Evolutionary conservation across 1,139 yeast genomes (phyloP).

Genomic region (Yamadazyma oceani): DNA sequence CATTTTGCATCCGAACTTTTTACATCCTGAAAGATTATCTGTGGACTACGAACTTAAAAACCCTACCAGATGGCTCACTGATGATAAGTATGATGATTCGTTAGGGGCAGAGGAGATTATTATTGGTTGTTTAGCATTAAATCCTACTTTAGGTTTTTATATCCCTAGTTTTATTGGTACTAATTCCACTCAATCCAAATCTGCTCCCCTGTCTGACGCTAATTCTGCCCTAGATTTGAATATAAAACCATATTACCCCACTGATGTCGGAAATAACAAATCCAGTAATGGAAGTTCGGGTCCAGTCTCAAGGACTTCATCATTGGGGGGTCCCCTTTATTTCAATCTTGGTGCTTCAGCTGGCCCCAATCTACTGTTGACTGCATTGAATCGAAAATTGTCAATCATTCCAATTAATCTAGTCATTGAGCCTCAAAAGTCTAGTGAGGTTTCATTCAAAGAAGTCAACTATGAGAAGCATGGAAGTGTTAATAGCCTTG

Average conservation of each 20-base stretch:
- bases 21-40: slow-evolving; percentile 25
- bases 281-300: neutral
- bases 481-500: too few species aligned
- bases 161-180: slow-evolving; percentile 11
- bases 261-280: neutral
- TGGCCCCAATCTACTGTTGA: slow-evolving; percentile 13
- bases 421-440: slow-evolving; percentile 18
- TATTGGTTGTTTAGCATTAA: slow-evolving; percentile 31
- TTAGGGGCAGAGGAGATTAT: slow-evolving; percentile 34
- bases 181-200: slow-evolving; percentile 1
- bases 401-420: slow-evolving; percentile 31
- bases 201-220: slow-evolving; percentile 1
- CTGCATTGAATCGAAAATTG: slow-evolving; percentile 22
- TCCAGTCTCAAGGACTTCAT: slow-evolving; percentile 24
- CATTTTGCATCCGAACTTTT: slow-evolving; percentile 51
- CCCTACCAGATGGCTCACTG: slow-evolving; percentile 35
- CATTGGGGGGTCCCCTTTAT: slow-evolving; percentile 27
- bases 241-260: neutral
- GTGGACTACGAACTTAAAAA: slow-evolving; percentile 43
- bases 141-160: slow-evolving; percentile 14
- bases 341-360: slow-evolving; percentile 13
- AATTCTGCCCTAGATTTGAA: neutral
- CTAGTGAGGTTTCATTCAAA: slow-evolving; percentile 25
- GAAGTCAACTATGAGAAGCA: slow-evolving; percentile 27
- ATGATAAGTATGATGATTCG: slow-evolving; percentile 18